A percentile compares a stretch with the other conserved stretches of the same genome.
Evolutionary conservation across 1,284 basidiomycete genomes (phyloP).

Genomic region (Melampsora americana): DNA sequence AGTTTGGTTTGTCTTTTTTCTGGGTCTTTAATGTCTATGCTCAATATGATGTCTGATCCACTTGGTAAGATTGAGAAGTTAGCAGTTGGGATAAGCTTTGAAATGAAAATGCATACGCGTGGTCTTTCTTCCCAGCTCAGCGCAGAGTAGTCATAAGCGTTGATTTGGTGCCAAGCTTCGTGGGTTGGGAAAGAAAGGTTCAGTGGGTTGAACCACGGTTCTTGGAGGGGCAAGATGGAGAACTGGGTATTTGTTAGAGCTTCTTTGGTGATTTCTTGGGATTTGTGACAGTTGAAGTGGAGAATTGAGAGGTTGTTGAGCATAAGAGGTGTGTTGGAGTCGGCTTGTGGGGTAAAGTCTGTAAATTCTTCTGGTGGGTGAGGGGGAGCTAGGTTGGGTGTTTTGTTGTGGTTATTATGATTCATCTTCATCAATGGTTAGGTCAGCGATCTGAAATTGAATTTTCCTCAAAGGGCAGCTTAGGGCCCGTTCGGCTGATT

Average conservation of each 20-base stretch:
- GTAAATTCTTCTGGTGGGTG: not conserved
- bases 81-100: not conserved
- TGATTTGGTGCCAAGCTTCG: not conserved
- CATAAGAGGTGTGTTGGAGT: not conserved
- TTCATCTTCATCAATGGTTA: not conserved
- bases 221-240: slow-evolving; percentile 1
- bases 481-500: too few relatives aligned
- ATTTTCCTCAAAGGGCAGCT: slow-evolving; percentile 2
- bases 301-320: slow-evolving; percentile 3
- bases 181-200: not conserved
- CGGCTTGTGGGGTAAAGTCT: not conserved
- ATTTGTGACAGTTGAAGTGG: slow-evolving; percentile 29
- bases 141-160: slow-evolving; percentile 2
- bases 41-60: not conserved
- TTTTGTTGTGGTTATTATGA: not conserved
- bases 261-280: not conserved
- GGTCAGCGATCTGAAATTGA: not conserved
- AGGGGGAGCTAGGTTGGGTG: not conserved
- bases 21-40: too few relatives aligned
- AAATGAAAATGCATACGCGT: slow-evolving; percentile 3
- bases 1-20: not conserved
- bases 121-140: not conserved
- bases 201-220: slow-evolving; percentile 16
- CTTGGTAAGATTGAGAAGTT: not conserved
- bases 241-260: not conserved